Conservation (phyloP, 768 basidiomycete genomes). For the Pholiota molesta region DNA sequence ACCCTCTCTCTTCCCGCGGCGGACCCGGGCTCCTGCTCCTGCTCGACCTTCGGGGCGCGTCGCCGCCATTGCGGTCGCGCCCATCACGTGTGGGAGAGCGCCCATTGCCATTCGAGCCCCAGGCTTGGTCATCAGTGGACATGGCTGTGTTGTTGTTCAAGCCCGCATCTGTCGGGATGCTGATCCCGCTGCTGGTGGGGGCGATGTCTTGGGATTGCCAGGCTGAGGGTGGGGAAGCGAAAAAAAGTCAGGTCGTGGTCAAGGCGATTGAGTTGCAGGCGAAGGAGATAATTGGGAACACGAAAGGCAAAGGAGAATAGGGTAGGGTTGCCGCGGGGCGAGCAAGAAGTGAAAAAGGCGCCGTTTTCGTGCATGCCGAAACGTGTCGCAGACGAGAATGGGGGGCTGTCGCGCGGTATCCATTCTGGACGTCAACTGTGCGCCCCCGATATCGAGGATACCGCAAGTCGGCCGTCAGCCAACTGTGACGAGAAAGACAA, state of each 20-base stretch:
- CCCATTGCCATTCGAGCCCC: slow-evolving; percentile 44
- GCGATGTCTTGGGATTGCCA: slow-evolving; percentile 87
- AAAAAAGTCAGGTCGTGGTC: slow-evolving; percentile 42
- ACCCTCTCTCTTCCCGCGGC: slow-evolving; percentile 59
- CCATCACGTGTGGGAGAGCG: slow-evolving; percentile 47
- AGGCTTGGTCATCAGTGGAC: slow-evolving; percentile 57
- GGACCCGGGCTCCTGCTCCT: slow-evolving; percentile 76
- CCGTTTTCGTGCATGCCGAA: slow-evolving; percentile 13
- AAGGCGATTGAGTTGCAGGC: slow-evolving; percentile 45
- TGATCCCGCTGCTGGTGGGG: slow-evolving; percentile 63
- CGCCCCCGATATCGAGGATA: slow-evolving; percentile 20
- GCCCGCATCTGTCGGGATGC: slow-evolving; percentile 64
- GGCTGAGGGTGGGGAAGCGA: slow-evolving; percentile 53
- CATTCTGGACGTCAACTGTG: slow-evolving; percentile 4
- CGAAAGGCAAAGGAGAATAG: slow-evolving; percentile 23
- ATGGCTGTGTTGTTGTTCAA: slow-evolving; percentile 43
- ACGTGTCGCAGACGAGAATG: slow-evolving; percentile 13
- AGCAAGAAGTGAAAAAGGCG: slow-evolving; percentile 24
- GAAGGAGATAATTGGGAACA: slow-evolving; percentile 36
- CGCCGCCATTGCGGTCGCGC: slow-evolving; percentile 39
- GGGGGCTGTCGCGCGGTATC: slow-evolving; percentile 1
- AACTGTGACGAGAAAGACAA: slow-evolving; percentile 33
- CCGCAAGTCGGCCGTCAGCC: slow-evolving; percentile 46
- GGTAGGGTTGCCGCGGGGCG: slow-evolving; percentile 22
- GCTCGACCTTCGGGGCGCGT: slow-evolving; percentile 67